phyloP scores from a whole-genome alignment of 2,329 filamentous ascomycete genomes.

The Onygenales sp. region DNA sequence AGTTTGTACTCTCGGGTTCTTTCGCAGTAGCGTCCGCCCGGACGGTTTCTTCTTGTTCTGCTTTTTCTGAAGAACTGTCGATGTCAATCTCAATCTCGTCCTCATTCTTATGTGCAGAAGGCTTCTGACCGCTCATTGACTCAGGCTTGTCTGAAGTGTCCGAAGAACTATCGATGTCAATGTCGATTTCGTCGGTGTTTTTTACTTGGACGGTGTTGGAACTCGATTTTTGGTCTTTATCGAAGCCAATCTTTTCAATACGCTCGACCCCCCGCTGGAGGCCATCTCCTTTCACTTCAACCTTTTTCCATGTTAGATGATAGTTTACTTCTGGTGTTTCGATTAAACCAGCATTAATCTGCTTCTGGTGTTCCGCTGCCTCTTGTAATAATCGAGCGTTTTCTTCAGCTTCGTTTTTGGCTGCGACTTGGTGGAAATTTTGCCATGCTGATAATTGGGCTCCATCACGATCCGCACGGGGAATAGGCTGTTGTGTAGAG shows the following conservation, averaged over 20 bases:
- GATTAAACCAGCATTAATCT: conserved; percentile 5
- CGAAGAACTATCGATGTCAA: conserved; percentile 17
- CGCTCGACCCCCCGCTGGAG: conserved; percentile 15
- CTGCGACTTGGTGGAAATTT: conserved; percentile 25
- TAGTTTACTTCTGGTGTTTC: conserved; percentile 17
- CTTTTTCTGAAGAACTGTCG: not conserved
- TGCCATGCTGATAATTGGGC: conserved; percentile 25
- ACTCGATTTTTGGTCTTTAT: conserved; percentile 9
- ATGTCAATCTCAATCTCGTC: conserved; percentile 4
- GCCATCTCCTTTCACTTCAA: conserved; percentile 24
- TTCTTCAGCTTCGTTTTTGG: conserved; percentile 25
- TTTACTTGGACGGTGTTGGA: conserved; percentile 2
- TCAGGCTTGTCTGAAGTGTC: conserved; percentile 6
- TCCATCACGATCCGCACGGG: conserved; percentile 6
- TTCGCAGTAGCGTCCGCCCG: not conserved
- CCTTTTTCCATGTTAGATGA: conserved; percentile 29
- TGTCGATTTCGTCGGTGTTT: conserved; percentile 35
- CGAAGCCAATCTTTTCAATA: conserved; percentile 14
- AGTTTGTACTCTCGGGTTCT: conserved; percentile 8
- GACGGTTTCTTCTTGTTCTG: not conserved
- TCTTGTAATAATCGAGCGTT: conserved; percentile 20
- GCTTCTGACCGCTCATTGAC: not conserved
- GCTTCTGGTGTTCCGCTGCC: conserved; percentile 11
- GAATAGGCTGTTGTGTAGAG: not conserved
- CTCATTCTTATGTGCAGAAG: not conserved